These are phyloP conservation scores for Candida berthetii DNA, from an alignment of 805 yeast genomes.

Conservation along the genomic window DNA sequence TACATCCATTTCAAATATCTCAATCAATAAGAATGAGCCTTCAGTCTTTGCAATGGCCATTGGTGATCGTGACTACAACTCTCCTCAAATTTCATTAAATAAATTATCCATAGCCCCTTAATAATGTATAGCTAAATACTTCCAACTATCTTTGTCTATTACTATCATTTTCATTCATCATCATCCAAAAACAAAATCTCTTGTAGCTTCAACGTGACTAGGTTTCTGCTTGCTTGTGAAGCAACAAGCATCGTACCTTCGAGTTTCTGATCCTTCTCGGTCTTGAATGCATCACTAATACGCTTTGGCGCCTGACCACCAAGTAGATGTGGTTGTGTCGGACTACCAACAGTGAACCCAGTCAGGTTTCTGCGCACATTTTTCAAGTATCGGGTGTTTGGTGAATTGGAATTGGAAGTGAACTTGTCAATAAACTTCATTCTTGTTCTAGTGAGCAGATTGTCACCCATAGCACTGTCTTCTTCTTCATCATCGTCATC, in stretches of 20 bases:
- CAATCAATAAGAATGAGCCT: slow-evolving; percentile 12
- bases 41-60: slow-evolving; percentile 6
- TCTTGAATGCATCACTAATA: not conserved
- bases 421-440: too few species aligned
- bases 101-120: slow-evolving; percentile 6
- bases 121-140: too few species aligned
- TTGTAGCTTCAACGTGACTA: slow-evolving; percentile 19
- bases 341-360: slow-evolving; percentile 1
- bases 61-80: slow-evolving; percentile 13
- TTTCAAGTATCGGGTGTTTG: not conserved
- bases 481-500: slow-evolving; percentile 13
- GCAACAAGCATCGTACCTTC: slow-evolving; percentile 2
- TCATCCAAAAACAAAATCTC: slow-evolving; percentile 17
- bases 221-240: slow-evolving; percentile 17
- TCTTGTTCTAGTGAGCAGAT: too few species aligned
- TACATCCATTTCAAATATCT: slow-evolving; percentile 1
- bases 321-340: slow-evolving; percentile 1
- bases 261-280: not conserved
- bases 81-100: slow-evolving; percentile 7
- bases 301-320: not conserved
- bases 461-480: slow-evolving; percentile 6
- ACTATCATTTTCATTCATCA: too few species aligned
- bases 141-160: too few species aligned
- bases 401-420: too few species aligned
- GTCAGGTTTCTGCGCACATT: not conserved